Evolutionary conservation across 2,329 filamentous ascomycete species (phyloP).

Genomic region (Phyllosticta paracitricarpa): DNA sequence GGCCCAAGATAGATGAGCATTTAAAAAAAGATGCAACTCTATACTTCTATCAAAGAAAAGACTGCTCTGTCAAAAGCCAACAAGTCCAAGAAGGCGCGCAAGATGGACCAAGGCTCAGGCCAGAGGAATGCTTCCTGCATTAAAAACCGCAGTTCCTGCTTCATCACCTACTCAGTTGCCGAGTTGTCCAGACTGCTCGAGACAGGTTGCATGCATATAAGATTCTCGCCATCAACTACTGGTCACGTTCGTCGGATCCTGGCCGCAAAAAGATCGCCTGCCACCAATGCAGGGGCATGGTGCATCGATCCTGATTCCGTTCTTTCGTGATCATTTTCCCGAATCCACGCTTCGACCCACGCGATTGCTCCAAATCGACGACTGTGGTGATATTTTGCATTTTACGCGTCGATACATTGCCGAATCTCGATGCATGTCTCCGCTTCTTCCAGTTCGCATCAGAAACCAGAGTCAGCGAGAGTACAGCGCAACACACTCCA

Average conservation of each 20-base stretch:
- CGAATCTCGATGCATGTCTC: no score
- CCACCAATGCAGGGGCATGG: background rate
- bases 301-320: background rate
- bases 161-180: background rate
- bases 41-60: background rate
- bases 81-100: background rate
- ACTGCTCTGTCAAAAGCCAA: background rate
- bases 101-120: background rate
- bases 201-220: background rate
- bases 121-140: background rate
- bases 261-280: background rate
- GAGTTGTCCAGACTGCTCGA: background rate
- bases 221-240: background rate
- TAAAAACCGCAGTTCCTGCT: background rate
- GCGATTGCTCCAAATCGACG: no score
- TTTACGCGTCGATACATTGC: no score
- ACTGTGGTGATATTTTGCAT: no score
- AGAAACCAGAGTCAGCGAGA: no score
- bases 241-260: background rate
- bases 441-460: no score
- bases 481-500: no score
- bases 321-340: no score
- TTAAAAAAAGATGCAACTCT: background rate
- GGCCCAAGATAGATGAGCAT: background rate
- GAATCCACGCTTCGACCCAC: no score